Conservation (phyloP, 345 rosid species). For the Dovyalis caffra region DNA sequence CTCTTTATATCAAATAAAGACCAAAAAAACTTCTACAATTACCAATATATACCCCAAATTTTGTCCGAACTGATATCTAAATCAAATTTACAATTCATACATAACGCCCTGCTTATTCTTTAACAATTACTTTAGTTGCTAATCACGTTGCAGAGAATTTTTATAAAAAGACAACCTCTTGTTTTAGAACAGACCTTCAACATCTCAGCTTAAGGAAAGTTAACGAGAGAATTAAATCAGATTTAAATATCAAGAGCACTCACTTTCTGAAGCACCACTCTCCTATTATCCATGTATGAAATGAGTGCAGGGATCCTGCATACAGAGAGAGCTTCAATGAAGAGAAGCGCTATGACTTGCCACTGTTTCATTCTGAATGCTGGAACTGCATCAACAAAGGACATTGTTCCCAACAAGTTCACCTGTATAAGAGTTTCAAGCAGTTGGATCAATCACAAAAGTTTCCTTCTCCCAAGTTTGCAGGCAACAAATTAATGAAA, state of each 20-base stretch:
- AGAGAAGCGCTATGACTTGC: slow-evolving; percentile 73
- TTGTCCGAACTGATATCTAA: too few species aligned
- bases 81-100: too few species aligned
- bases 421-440: slow-evolving; percentile 42
- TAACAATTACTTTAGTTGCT: neutral
- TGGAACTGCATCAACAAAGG: slow-evolving; percentile 70
- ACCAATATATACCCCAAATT: too few species aligned
- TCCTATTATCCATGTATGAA: slow-evolving; percentile 45
- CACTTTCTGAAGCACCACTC: slow-evolving; percentile 52
- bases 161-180: neutral
- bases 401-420: slow-evolving; percentile 74
- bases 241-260: slow-evolving; percentile 9
- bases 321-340: slow-evolving; percentile 75
- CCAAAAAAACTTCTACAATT: neutral
- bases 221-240: neutral
- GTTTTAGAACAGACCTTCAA: too few species aligned
- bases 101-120: neutral
- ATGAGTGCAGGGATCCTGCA: slow-evolving; percentile 62
- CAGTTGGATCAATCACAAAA: slow-evolving; percentile 13
- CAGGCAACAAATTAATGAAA: neutral
- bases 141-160: too few species aligned
- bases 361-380: slow-evolving; percentile 66
- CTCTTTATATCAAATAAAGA: neutral
- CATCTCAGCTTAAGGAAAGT: neutral
- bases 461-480: neutral